Base-by-base conservation (phyloP, 306 rosid genomes). In the Lupinus albus region DNA sequence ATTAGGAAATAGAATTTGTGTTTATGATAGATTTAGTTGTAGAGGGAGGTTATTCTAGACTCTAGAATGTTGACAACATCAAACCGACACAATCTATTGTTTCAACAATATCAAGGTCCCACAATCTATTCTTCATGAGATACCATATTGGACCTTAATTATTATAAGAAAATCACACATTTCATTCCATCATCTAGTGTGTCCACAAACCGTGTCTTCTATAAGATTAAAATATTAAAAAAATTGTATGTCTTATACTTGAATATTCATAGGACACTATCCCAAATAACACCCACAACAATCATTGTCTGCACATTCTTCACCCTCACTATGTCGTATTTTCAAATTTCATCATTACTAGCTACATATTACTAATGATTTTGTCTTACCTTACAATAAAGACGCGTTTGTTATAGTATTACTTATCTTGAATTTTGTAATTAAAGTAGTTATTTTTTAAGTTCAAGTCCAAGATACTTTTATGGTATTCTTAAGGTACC, bases 371-470 rank as follows among this genome's bases (percentile, higher is more conserved):
- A 49, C 30, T 25, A 3, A 4, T 25, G 30, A 4, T 25, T 25
- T 25, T 25, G 33, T 79, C 63, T 25, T 25, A 25, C 44, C 9
- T 66, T 76, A 25, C 75, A 68, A 49, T 53, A 59, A 53, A 28
- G n/a, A 83, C 85, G 78, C 79, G 82, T 18, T 49, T 21, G 42
- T 30, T 55, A n/a, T 38, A 15, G 14, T 25, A 25, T 3, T 20
- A 25, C 61, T 53, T 57, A 17, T 32, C 62, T 64, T 61, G 12
- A 70, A 69, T 54, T 74, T 20, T 20, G 36, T 5, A 10, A 11
- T 18, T 33, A 0, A 33, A 33, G 8, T 50, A 16, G 25, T 28
- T 36, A 14, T 32, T 32, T 76, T 44, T 11, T 0, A 13, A 49
- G 49, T 13, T 47, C 15, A 13, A 49, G 49, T 13, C 25, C 36